Evolutionary conservation across 106 monocot species (phyloP).

Genomic region (Ottelia alismoides): DNA sequence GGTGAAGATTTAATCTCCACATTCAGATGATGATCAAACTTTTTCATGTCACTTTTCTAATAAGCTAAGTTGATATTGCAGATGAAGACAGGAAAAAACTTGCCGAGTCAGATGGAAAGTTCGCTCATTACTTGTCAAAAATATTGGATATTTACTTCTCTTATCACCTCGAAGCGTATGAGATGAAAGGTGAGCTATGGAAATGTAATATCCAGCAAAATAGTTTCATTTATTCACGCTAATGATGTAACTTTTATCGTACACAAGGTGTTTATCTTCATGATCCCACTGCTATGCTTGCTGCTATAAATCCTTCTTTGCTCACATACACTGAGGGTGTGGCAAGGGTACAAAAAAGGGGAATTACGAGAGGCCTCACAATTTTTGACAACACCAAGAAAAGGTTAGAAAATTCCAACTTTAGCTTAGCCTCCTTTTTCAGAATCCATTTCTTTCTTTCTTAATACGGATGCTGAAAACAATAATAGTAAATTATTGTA

Average conservation of each 20-base stretch:
- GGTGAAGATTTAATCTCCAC: no score
- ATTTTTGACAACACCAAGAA: conserved; percentile 81
- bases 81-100: conserved; percentile 59
- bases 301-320: conserved; percentile 84
- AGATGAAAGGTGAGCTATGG: conserved; percentile 49
- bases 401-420: conserved; percentile 54
- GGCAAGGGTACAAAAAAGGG: conserved; percentile 82
- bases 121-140: conserved; percentile 72
- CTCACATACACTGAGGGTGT: conserved; percentile 86
- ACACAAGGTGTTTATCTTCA: conserved; percentile 98
- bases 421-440: no score
- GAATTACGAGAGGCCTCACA: conserved; percentile 83
- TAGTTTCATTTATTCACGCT: no score
- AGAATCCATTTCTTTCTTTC: no score
- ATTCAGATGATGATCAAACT: no score
- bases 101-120: conserved; percentile 49
- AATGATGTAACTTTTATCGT: no score
- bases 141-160: conserved; percentile 72
- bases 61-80: conserved; percentile 14
- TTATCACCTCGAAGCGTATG: conserved; percentile 77
- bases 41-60: not conserved
- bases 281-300: conserved; percentile 82
- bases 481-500: no score
- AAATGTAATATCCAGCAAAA: no score
- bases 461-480: no score